Evolutionary conservation across 2,329 filamentous ascomycete species (phyloP).

Genomic region (Penicillium palitans): DNA sequence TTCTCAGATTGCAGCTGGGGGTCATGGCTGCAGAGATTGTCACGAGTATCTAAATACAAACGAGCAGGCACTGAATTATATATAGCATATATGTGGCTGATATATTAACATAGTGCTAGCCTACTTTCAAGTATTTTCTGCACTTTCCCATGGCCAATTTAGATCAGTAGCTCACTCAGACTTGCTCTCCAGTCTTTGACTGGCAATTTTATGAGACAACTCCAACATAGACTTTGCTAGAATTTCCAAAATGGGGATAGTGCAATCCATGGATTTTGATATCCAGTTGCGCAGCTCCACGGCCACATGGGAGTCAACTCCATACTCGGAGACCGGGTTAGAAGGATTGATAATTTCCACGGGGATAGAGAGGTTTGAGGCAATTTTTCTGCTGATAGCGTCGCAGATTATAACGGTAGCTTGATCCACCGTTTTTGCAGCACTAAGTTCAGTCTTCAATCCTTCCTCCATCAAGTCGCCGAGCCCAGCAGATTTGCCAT

Average conservation of each 20-base stretch:
- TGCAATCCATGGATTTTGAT: constrained; percentile 34
- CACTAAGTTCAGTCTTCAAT: constrained; percentile 15
- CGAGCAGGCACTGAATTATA: too few relatives aligned
- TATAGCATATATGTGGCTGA: too few relatives aligned
- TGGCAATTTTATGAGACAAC: constrained; percentile 25
- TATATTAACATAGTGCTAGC: too few relatives aligned
- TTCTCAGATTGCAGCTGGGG: too few relatives aligned
- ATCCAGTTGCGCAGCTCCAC: constrained; percentile 50
- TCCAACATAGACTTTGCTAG: constrained; percentile 28
- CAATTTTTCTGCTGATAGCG: constrained; percentile 21
- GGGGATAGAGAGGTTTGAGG: constrained; percentile 21
- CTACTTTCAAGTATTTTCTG: too few relatives aligned
- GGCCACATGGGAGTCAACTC: constrained; percentile 48
- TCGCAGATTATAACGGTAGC: constrained; percentile 18
- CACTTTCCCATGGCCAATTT: not conserved
- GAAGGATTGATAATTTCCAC: constrained; percentile 23
- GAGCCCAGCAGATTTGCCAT: not conserved
- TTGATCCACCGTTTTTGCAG: constrained; percentile 18
- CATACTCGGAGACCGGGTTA: constrained; percentile 37
- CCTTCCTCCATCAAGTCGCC: constrained; percentile 1
- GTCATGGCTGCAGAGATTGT: too few relatives aligned
- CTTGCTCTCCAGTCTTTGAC: not conserved
- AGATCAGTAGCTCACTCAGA: not conserved
- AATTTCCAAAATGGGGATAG: constrained; percentile 31
- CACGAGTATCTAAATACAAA: too few relatives aligned